A percentile compares a stretch with the other conserved stretches of the same genome.
phyloP scores from a whole-genome alignment of 805 yeast species.

The Zygoascus tannicola region DNA sequence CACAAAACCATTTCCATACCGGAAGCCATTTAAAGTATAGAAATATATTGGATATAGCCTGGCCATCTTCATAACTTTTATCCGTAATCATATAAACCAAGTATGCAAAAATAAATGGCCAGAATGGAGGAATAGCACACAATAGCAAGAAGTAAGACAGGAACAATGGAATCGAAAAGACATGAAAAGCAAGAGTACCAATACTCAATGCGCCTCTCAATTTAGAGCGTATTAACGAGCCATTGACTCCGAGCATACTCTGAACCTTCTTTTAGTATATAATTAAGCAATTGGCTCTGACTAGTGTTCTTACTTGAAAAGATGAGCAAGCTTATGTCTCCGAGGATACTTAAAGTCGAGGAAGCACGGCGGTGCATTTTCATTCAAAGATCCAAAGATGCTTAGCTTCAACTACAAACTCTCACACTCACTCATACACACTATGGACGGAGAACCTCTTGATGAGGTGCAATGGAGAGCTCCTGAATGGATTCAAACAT shows the following conservation, averaged over 20 bases:
- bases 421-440: neutral
- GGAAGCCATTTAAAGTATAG: conserved; percentile 44
- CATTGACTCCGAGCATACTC: too few species aligned
- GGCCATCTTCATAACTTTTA: conserved; percentile 69
- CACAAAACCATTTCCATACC: conserved; percentile 63
- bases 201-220: too few species aligned
- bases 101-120: conserved; percentile 64
- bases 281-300: too few species aligned
- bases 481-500: conserved; percentile 93
- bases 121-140: conserved; percentile 50
- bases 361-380: too few species aligned
- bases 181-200: conserved; percentile 57
- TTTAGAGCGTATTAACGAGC: too few species aligned
- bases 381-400: too few species aligned
- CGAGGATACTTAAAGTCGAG: too few species aligned
- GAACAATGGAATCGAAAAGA: conserved; percentile 53
- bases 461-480: conserved; percentile 96
- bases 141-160: conserved; percentile 39
- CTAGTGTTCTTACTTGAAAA: too few species aligned
- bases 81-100: conserved; percentile 48
- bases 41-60: conserved; percentile 48
- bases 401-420: too few species aligned
- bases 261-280: too few species aligned
- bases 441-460: conserved; percentile 28
- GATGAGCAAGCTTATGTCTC: too few species aligned